Evolutionary conservation across 2,329 filamentous ascomycete genomes (phyloP), one percentile per base, ranked within the genome.

Genomic region (Penicillium sp.): DNA sequence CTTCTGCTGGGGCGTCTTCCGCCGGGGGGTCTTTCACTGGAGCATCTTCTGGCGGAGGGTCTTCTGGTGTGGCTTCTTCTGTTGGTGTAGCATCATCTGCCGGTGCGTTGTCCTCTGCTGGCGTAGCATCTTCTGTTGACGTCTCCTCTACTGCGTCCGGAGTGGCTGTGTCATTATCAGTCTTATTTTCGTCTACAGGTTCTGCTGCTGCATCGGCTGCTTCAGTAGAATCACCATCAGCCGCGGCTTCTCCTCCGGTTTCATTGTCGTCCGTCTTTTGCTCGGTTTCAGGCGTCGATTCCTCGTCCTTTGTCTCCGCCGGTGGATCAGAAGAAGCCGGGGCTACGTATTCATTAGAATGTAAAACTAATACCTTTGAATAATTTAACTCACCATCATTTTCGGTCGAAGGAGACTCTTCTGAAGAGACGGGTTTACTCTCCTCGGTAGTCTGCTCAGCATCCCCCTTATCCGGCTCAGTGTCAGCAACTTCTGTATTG

Each of bases 401-500:
- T 47, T 71, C 68, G 51, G 66, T 49, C 23, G 63, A 35, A 28
- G 68, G 57, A 48, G 63, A 56, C 30, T 59, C 55, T 45, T 71
- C 67, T 59, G 64, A 59, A 56, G 63, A 59, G 48, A 66, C 51
- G 57, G 58, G 60, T 59, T 66, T 58, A 52, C 52, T 60, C 53
- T 66, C 66, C 55, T 63, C 65, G 23, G 60, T 52, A 47, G 59
- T 51, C 50, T 58, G 60, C 46, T 62, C 52, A 33, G 65, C 64
- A 55, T 66, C 61, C 35, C 62, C 65, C 60, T 68, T 70, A 56
- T 71, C 66, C 65, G 65, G 59, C 56, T 68, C 63, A 65, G 62
- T 57, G 60, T 68, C 60, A 63, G 68, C 69, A 64, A 66, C 70
- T 62, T 68, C 68, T 61, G 69, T 69, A 61, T 70, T 66, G 62